Evolutionary conservation across 257 asterid genomes (phyloP), one percentile per base, ranked within the genome.

Genomic region (Solanum lycopersicoides): DNA sequence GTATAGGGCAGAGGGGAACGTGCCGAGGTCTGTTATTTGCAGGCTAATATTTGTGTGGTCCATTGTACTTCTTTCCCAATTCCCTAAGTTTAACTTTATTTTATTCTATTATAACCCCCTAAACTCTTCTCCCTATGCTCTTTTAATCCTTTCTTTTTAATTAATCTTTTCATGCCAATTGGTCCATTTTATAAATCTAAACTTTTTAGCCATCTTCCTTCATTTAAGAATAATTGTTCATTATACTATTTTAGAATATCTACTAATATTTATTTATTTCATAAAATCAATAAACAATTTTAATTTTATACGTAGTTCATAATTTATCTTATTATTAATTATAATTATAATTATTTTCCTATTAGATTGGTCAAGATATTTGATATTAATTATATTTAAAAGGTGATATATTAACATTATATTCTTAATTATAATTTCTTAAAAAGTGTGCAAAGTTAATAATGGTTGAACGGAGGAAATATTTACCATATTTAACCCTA

Each of bases 61-160:
- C 93, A 86, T 35, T 87, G 88, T 86, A 83, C 88, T 34, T 25
- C 20, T 84, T 90, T 90, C 89, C 74, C 85, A 91, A 85, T 82
- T 56, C 86, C 87, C 91, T 86, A 88, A 79, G 75, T 84, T 39
- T 86, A 85, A 50, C 85, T 50, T 82, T 82, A 50, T 82, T 50
- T 10, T 82, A 82, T 53, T 82, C 45, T 50, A 82, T 82, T 82
- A 16, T 30, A 20, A 80, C 82, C 89, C 85, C 86, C 42, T 87
- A 28, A 30, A 59, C 68, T 84, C 90, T 83, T 72, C 88, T 80
- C 83, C 85, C 88, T 32, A 89, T 68, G 85, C 69, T 28, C 45
- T 32, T 66, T 87, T 69, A 84, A 37, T 15, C 75, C 30, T 56
- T 87, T 74, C 53, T 83, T 73, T 87, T 86, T n/a, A 56, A 0